Base-by-base conservation (phyloP, 768 basidiomycete species). In the Trametes gibbosa region DNA sequence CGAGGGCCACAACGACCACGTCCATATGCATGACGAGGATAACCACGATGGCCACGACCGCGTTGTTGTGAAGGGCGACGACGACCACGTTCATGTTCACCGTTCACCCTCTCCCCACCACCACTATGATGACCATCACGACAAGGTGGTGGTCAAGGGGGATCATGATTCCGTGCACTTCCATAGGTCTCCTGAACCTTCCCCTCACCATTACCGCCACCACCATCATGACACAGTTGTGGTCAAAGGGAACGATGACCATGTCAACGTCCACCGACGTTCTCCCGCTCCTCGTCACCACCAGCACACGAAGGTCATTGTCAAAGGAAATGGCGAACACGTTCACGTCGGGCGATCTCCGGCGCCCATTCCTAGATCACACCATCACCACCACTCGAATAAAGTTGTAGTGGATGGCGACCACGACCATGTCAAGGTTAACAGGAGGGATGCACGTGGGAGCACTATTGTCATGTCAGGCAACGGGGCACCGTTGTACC, bases 191-290 rank as follows among this genome's bases (percentile, higher is more conserved):
- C 63, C 39, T 56, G 57, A 8, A 29, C 58, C 17, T 23, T 8
- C 35, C 34, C 60, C 53, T 24, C 50, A 45, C 34, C 34, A 54
- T n/a, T 50, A 55, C 29, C 57, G 54, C 27, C 45, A 48, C 46
- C 53, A 58, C 21, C 35, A 51, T 19, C 53, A 52, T 12, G 50
- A 53, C 51, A 37, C 37, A 23, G 53, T 61, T 17, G 42, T 61
- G 40, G 61, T 70, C 34, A 57, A 58, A 19, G 70, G 69, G 45
- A 56, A 67, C 45, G 29, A 67, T 40, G 66, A 70, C 24, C 65
- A 62, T 14, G 66, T 68, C 29, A 46, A 71, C 55, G 61, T 65
- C 14, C n/a, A 55, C 41, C 52, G 42, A 5, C 43, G 42, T 3
- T 46, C 42, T 14, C 42, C 32, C 21, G 27, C 47, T 35, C 62